phyloP scores from a whole-genome alignment of 2,329 filamentous ascomycete species.

The Xylariaceae sp. region DNA sequence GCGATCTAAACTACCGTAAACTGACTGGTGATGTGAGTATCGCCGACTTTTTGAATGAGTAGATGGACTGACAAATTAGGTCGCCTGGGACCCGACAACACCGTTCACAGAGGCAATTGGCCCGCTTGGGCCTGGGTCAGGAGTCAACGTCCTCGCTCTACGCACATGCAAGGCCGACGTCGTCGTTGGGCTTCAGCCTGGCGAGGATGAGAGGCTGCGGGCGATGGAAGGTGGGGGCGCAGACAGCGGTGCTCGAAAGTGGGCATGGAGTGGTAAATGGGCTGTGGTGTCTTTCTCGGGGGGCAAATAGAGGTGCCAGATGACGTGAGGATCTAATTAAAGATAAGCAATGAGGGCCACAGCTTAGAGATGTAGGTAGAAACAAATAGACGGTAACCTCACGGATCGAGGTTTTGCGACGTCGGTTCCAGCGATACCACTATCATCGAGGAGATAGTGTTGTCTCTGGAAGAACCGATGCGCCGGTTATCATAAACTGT shows the following conservation, averaged over 20 bases:
- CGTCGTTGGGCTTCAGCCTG: constrained; percentile 83
- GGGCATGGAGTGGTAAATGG: constrained; percentile 97
- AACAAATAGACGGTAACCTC: constrained; percentile 2
- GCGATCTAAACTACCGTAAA: constrained; percentile 96
- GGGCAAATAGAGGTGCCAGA: constrained; percentile 56
- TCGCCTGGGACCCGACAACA: constrained; percentile 84
- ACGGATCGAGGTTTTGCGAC: not conserved
- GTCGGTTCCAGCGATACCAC: not conserved
- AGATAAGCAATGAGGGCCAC: not conserved
- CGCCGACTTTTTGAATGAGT: not conserved
- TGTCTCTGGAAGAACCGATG: not conserved
- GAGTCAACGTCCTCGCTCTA: constrained; percentile 83
- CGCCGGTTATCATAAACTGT: not conserved
- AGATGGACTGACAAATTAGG: constrained; percentile 51
- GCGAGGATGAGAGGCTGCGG: constrained; percentile 82
- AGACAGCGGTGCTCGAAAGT: constrained; percentile 75
- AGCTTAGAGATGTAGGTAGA: not conserved
- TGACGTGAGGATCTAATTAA: not conserved
- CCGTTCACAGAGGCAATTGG: constrained; percentile 86
- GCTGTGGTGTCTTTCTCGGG: constrained; percentile 88
- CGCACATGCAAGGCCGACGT: constrained; percentile 97
- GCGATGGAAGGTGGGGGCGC: constrained; percentile 73
- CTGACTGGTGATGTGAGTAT: constrained; percentile 83
- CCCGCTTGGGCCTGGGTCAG: constrained; percentile 80
- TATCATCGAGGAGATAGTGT: not conserved